These are phyloP conservation scores for Isatis tinctoria DNA, from an alignment of 345 rosid genomes.

Conservation along the genomic window DNA sequence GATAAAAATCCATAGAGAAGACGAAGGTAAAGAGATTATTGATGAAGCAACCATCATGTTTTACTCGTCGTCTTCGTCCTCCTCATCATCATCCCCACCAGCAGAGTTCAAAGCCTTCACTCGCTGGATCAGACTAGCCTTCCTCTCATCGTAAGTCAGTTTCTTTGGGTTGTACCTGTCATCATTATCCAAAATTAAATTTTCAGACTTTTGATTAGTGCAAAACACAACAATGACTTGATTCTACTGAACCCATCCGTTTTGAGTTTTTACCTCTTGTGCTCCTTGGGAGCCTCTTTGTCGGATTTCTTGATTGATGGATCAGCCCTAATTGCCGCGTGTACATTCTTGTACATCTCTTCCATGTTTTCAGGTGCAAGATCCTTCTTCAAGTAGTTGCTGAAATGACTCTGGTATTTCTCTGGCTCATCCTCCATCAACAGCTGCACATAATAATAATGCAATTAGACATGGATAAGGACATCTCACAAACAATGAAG, in stretches of 20 bases:
- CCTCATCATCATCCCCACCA: slow-evolving; percentile 2
- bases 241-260: not conserved
- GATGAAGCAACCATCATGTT: not conserved
- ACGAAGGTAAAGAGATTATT: not conserved
- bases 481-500: not conserved
- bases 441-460: not conserved
- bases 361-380: slow-evolving; percentile 16
- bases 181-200: not conserved
- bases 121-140: slow-evolving; percentile 22
- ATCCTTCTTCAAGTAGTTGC: slow-evolving; percentile 9
- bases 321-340: slow-evolving; percentile 17
- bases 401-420: slow-evolving; percentile 19
- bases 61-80: slow-evolving; percentile 18
- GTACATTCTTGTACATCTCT: slow-evolving; percentile 24
- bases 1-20: not conserved
- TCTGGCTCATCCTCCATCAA: slow-evolving; percentile 39
- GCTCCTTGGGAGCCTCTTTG: slow-evolving; percentile 15
- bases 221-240: not conserved
- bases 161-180: slow-evolving; percentile 25
- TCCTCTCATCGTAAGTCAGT: slow-evolving; percentile 22
- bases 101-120: slow-evolving; percentile 20
- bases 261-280: slow-evolving; percentile 12
- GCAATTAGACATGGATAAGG: not conserved
- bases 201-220: not conserved
- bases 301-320: slow-evolving; percentile 17